Percentiles rank a stretch among this genome's conserved stretches.
Evolutionary conservation across 768 basidiomycete genomes (phyloP).

Genomic region (Boletus patriciae): DNA sequence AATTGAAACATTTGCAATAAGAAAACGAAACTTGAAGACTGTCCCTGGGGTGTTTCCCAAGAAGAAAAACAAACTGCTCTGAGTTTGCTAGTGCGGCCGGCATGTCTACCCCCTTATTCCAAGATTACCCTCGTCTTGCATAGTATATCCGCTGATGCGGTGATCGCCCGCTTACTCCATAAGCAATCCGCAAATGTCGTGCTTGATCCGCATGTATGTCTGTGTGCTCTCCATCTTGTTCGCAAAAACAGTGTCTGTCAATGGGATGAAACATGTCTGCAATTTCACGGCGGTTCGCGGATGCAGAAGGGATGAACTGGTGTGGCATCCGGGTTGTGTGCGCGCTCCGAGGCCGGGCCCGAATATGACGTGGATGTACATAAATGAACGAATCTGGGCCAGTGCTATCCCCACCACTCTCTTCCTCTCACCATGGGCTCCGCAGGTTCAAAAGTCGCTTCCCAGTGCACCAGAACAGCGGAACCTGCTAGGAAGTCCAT

Average conservation of each 20-base stretch:
- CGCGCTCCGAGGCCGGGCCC: background rate
- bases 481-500: conserved; percentile 24
- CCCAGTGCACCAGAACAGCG: conserved; percentile 13
- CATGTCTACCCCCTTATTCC: background rate
- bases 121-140: background rate
- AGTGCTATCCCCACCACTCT: conserved; percentile 12
- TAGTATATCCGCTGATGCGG: background rate
- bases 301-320: background rate
- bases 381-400: conserved; percentile 20
- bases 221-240: background rate
- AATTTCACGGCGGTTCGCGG: no score
- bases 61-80: background rate
- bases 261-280: background rate
- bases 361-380: conserved; percentile 27
- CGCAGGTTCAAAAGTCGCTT: conserved; percentile 24
- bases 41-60: no score
- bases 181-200: background rate
- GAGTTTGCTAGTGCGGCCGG: background rate
- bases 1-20: background rate
- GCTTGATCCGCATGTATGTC: conserved; percentile 1
- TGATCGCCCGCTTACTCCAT: background rate
- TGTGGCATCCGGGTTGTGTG: conserved; percentile 12
- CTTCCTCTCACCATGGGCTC: conserved; percentile 25
- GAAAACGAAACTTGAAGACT: background rate
- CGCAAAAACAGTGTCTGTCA: background rate